Percentiles rank a stretch among this genome's conserved stretches.
These are phyloP conservation scores for Podosphaera fusca DNA, from an alignment of 2,329 filamentous ascomycete species.

Conservation along the genomic window DNA sequence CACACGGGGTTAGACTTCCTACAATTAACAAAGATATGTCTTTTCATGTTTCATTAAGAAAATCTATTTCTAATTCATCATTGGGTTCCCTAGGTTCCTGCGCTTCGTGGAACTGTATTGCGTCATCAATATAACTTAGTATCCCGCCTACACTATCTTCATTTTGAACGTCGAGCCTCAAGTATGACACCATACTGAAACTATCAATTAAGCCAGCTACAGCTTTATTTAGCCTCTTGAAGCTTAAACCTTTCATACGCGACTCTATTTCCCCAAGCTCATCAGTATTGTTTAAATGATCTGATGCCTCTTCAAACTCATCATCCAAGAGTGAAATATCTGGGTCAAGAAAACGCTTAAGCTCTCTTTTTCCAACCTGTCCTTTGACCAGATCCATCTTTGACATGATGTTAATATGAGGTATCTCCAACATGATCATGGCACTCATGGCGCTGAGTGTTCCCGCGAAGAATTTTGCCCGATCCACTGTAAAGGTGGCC, in stretches of 20 bases:
- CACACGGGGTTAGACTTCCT: too few relatives aligned
- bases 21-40: neutral
- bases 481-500: constrained; percentile 84
- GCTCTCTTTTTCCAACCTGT: constrained; percentile 63
- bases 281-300: constrained; percentile 24
- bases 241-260: constrained; percentile 63
- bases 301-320: constrained; percentile 23
- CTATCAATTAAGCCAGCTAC: constrained; percentile 85
- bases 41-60: constrained; percentile 16
- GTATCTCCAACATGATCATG: constrained; percentile 96
- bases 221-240: constrained; percentile 62
- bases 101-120: constrained; percentile 79
- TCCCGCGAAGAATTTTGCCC: constrained; percentile 91
- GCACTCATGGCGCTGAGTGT: constrained; percentile 93
- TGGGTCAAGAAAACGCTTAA: constrained; percentile 77
- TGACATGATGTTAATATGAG: constrained; percentile 84
- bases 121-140: constrained; percentile 81
- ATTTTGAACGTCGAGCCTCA: constrained; percentile 71
- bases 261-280: constrained; percentile 37
- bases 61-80: constrained; percentile 32
- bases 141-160: constrained; percentile 76
- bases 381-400: constrained; percentile 97
- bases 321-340: constrained; percentile 65
- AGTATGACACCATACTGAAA: constrained; percentile 93
- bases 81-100: constrained; percentile 72